phyloP scores from a whole-genome alignment of 106 monocot genomes.

The Apostasia ramifera region DNA sequence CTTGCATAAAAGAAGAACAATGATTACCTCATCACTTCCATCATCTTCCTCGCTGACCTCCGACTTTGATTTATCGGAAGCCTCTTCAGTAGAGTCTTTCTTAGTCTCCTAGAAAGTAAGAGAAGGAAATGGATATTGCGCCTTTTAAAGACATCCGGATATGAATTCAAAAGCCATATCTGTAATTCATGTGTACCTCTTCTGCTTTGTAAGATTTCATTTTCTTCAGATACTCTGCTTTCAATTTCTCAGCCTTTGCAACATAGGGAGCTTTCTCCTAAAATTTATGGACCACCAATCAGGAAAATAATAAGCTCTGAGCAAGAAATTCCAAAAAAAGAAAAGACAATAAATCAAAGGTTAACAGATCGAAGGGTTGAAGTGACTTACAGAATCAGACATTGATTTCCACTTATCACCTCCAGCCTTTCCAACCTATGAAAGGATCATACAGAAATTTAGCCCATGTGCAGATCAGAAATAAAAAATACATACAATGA shows the following conservation, averaged over 20 bases:
- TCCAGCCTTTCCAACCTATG: conserved; percentile 70
- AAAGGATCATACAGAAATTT: background rate
- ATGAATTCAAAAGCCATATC: background rate
- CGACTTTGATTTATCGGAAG: conserved; percentile 6
- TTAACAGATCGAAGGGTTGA: background rate
- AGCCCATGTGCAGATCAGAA: background rate
- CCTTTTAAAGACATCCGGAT: background rate
- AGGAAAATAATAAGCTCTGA: too few relatives aligned
- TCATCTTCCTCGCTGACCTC: conserved; percentile 7
- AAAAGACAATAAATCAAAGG: too few relatives aligned
- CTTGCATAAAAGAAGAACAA: too few relatives aligned
- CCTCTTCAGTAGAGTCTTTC: background rate
- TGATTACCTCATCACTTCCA: background rate
- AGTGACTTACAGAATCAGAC: conserved; percentile 39
- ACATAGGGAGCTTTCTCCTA: conserved; percentile 89
- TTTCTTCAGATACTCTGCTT: conserved; percentile 61
- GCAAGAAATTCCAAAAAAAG: too few relatives aligned
- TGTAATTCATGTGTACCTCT: background rate
- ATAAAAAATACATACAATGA: background rate
- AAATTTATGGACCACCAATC: background rate
- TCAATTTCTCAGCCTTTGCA: conserved; percentile 71
- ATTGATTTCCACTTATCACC: conserved; percentile 64
- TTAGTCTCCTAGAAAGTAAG: background rate
- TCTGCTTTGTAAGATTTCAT: conserved; percentile 58
- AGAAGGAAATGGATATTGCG: background rate